Base-by-base conservation (phyloP, 495 filamentous ascomycete species). In the Aspergillus ellipticus region DNA sequence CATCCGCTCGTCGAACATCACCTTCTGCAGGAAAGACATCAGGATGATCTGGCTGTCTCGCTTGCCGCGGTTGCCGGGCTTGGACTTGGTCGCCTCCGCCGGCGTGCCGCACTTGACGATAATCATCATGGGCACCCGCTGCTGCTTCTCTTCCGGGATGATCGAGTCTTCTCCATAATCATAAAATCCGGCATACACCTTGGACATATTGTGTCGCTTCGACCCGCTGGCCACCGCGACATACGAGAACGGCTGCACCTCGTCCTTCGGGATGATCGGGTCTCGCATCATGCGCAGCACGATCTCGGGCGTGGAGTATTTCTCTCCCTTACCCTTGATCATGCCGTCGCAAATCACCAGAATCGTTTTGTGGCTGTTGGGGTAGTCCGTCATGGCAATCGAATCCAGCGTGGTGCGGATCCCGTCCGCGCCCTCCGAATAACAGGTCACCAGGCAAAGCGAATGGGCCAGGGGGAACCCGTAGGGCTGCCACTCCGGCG, bases 1-100 rank as follows among this genome's bases (percentile, higher is more conserved):
- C 95, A 99, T 99, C 35, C 95, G 89, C 71, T 99, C 95, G 68
- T 99, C 95, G 67, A 99, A 99, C 95, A 99, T 99, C 59, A 99
- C 94, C 74, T 99, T 99, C 70, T 99, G 95, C 62, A 99, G 76
- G 81, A 99, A 99, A 17, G 91, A 96, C 95, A 99, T 99, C 47
- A 99, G 74, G 62, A 99, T 93, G 66, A 99, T 97, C 72, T 99
- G 95, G 74, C 89, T 92, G 79, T 99, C 95, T 68, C 95, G 87
- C 77, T 99, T 99, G 64, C 95, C 95, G 62, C 95, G 84, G 69
- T 99, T 99, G 55, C 95, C 95, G 2, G 95, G 90, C 71, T 97
- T 99, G 31, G 86, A 75, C 57, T 86, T 84, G 24, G 70, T 80
- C 21, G 82, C 79, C 71, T 99, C 95, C 24, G 89, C 90, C 16